Evolutionary conservation across 768 basidiomycete genomes (phyloP).

Genomic region (Chalciporus piperatus): DNA sequence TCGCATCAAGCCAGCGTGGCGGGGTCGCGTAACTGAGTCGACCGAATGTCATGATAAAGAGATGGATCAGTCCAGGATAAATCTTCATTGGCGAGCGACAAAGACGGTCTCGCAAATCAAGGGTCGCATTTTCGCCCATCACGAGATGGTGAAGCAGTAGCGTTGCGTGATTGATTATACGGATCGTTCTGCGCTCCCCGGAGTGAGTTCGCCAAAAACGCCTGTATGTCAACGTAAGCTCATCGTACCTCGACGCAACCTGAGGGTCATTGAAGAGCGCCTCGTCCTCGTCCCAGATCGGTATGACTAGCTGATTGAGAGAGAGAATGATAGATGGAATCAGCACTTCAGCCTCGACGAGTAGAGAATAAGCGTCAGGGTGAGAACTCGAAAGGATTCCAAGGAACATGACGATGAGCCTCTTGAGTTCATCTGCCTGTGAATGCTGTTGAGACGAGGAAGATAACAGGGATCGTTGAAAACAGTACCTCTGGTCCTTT

Average conservation of each 20-base stretch:
- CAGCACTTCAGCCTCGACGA: slow-evolving; percentile 50
- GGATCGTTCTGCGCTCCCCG: slow-evolving; percentile 42
- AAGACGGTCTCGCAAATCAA: slow-evolving; percentile 59
- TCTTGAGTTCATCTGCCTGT: slow-evolving; percentile 38
- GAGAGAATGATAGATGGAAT: slow-evolving; percentile 65
- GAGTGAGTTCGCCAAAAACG: not conserved
- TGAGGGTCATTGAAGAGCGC: slow-evolving; percentile 36
- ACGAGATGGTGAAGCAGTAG: slow-evolving; percentile 65
- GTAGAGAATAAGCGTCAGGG: slow-evolving; percentile 34
- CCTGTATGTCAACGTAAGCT: not conserved
- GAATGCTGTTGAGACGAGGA: slow-evolving; percentile 3
- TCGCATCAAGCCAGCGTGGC: slow-evolving; percentile 54
- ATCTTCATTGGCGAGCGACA: slow-evolving; percentile 50
- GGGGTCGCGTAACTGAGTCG: slow-evolving; percentile 68
- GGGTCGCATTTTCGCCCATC: slow-evolving; percentile 42
- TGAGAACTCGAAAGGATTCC: slow-evolving; percentile 39
- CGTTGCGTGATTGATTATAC: slow-evolving; percentile 49
- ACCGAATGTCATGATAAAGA: slow-evolving; percentile 76
- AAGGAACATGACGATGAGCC: slow-evolving; percentile 39
- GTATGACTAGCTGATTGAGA: slow-evolving; percentile 48
- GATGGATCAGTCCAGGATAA: slow-evolving; percentile 62
- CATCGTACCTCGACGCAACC: slow-evolving; percentile 24
- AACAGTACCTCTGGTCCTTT: slow-evolving; percentile 40
- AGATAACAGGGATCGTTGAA: not conserved
- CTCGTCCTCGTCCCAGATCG: slow-evolving; percentile 68